These are phyloP conservation scores for Thoreauomyces humboldtii DNA, from an alignment of 192 early-diverging fungal genomes.

Conservation along the genomic window DNA sequence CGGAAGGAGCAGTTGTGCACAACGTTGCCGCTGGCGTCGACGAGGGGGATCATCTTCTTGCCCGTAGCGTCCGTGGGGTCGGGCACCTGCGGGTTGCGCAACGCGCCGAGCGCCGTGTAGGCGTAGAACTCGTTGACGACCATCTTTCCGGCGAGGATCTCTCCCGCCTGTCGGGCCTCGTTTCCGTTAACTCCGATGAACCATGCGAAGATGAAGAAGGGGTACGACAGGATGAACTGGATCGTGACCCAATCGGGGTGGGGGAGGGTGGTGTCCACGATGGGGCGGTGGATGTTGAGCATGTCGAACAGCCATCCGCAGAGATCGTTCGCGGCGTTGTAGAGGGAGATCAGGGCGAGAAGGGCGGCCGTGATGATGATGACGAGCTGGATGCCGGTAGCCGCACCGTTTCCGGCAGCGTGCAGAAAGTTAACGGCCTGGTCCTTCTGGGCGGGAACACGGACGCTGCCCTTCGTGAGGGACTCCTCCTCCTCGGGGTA, in stretches of 20 bases:
- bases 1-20: slow-evolving; percentile 17
- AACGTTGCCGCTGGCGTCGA: slow-evolving; percentile 5
- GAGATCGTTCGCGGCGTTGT: slow-evolving; percentile 65
- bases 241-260: slow-evolving; percentile 51
- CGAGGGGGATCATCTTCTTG: slow-evolving; percentile 3
- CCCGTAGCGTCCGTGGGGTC: neutral
- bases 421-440: slow-evolving; percentile 73
- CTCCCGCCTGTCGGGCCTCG: slow-evolving; percentile 56
- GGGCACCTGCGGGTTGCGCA: slow-evolving; percentile 7
- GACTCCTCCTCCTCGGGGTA: slow-evolving; percentile 83
- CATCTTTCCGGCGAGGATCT: slow-evolving; percentile 72
- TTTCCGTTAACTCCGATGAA: slow-evolving; percentile 62
- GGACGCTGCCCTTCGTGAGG: slow-evolving; percentile 67
- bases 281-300: slow-evolving; percentile 25
- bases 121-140: slow-evolving; percentile 89
- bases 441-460: slow-evolving; percentile 57
- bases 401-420: slow-evolving; percentile 79
- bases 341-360: slow-evolving; percentile 72
- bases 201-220: slow-evolving; percentile 75
- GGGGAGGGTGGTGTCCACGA: slow-evolving; percentile 61
- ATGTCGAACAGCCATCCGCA: slow-evolving; percentile 64
- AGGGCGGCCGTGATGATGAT: slow-evolving; percentile 75
- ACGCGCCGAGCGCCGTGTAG: slow-evolving; percentile 43
- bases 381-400: slow-evolving; percentile 72
- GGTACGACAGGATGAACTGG: slow-evolving; percentile 69